phyloP scores from a whole-genome alignment of 805 yeast species.

The Candida vaughaniae region DNA sequence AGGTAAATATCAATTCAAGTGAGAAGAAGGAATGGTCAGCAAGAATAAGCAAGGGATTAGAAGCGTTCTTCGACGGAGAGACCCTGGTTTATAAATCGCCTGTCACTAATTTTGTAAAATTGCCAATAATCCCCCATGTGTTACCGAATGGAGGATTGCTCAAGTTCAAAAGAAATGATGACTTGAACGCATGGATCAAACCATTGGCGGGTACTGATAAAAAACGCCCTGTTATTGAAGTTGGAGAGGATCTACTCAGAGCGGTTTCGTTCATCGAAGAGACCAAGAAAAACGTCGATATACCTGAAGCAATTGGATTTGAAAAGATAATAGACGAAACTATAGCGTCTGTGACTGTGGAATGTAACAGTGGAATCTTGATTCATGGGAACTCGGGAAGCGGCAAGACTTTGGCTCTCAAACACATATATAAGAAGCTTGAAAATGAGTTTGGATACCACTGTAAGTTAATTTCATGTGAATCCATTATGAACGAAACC shows the following conservation, averaged over 20 bases:
- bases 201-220: slow-evolving; percentile 25
- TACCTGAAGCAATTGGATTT: slow-evolving; percentile 53
- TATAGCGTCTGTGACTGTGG: slow-evolving; percentile 39
- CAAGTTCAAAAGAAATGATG: slow-evolving; percentile 48
- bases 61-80: slow-evolving; percentile 17
- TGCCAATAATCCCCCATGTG: slow-evolving; percentile 48
- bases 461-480: slow-evolving; percentile 53
- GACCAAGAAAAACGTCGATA: slow-evolving; percentile 1
- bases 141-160: slow-evolving; percentile 63
- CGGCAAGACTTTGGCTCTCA: slow-evolving; percentile 67
- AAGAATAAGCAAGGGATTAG: slow-evolving; percentile 18
- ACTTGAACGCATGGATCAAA: slow-evolving; percentile 41
- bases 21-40: slow-evolving; percentile 28
- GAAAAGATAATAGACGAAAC: slow-evolving; percentile 44
- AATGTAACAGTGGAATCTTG: slow-evolving; percentile 53
- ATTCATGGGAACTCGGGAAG: slow-evolving; percentile 76
- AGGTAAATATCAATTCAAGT: slow-evolving; percentile 25
- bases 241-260: slow-evolving; percentile 50
- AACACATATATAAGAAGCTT: slow-evolving; percentile 40
- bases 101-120: slow-evolving; percentile 49
- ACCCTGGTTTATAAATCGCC: slow-evolving; percentile 27
- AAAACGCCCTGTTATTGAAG: slow-evolving; percentile 37
- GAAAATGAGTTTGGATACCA: slow-evolving; percentile 39
- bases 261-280: slow-evolving; percentile 39
- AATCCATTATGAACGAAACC: slow-evolving; percentile 55